A percentile compares a stretch with the other conserved stretches of the same genome.
Conservation (phyloP, 768 basidiomycete species). For the Dendrothele bispora region DNA sequence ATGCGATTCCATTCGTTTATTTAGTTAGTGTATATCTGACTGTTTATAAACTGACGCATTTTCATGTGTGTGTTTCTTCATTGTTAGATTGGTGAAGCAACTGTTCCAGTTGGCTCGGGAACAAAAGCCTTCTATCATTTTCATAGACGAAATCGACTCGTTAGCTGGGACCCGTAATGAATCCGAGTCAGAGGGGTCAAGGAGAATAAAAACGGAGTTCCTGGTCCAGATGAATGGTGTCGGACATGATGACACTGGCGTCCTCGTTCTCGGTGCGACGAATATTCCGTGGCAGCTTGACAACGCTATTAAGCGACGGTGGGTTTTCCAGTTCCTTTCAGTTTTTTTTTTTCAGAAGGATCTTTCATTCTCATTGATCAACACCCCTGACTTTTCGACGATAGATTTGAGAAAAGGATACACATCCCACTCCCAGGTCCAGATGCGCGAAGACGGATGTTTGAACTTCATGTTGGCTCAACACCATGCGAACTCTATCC, state of each 20-base stretch:
- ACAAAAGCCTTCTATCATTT: slow-evolving; percentile 96
- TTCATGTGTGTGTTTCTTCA: slow-evolving; percentile 2
- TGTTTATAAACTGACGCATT: no score
- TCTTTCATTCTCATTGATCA: no score
- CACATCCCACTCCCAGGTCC: slow-evolving; percentile 96
- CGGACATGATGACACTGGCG: slow-evolving; percentile 95
- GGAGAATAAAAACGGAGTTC: slow-evolving; percentile 97
- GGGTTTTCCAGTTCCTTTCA: slow-evolving; percentile 16
- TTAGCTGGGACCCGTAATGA: slow-evolving; percentile 93
- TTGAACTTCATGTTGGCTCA: slow-evolving; percentile 91
- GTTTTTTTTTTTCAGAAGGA: not conserved
- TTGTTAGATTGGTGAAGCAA: slow-evolving; percentile 83
- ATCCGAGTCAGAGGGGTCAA: slow-evolving; percentile 95
- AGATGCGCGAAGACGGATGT: slow-evolving; percentile 92
- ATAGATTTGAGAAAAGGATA: slow-evolving; percentile 94
- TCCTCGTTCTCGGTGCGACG: slow-evolving; percentile 94
- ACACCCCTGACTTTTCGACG: no score
- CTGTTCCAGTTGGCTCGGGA: slow-evolving; percentile 96
- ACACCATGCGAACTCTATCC: slow-evolving; percentile 84
- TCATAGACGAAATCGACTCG: slow-evolving; percentile 98
- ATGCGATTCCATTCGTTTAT: not conserved
- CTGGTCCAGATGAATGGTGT: slow-evolving; percentile 99
- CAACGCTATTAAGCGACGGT: slow-evolving; percentile 95
- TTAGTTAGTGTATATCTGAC: no score
- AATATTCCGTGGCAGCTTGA: slow-evolving; percentile 99